phyloP scores from a whole-genome alignment of 345 rosid species.

The Arabidopsis suecica region DNA sequence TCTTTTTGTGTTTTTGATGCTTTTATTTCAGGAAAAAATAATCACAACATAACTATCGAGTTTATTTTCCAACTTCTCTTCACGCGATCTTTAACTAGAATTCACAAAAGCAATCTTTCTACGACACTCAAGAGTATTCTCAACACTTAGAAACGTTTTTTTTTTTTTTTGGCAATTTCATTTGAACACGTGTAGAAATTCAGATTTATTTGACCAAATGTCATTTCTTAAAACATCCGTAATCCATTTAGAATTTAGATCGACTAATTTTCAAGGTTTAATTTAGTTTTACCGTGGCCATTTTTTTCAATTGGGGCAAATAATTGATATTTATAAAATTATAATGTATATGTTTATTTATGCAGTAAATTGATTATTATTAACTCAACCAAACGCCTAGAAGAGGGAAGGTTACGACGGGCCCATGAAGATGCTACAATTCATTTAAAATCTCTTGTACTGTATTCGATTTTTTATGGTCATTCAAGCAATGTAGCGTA shows the following conservation, averaged over 20 bases:
- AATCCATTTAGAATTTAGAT: not conserved
- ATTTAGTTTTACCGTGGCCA: no score
- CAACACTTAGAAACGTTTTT: not conserved
- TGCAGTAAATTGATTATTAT: no score
- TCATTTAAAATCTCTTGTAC: no score
- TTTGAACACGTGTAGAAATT: not conserved
- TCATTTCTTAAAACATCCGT: not conserved
- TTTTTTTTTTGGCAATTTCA: not conserved
- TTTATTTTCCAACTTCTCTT: not conserved
- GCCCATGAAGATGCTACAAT: no score
- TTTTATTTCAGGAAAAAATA: not conserved
- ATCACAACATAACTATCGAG: not conserved
- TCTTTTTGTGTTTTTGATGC: conserved; percentile 13
- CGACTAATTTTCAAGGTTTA: not conserved
- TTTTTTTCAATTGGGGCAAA: no score
- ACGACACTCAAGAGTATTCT: not conserved
- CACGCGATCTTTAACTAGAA: not conserved
- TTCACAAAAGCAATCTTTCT: not conserved
- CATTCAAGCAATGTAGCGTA: no score
- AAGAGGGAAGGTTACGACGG: no score
- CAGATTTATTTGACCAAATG: not conserved
- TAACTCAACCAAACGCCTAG: no score
- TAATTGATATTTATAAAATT: no score
- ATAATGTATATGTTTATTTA: no score
- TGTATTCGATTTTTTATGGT: no score